phyloP scores from a whole-genome alignment of 2,329 filamentous ascomycete genomes.

The Aspergillus sp. region DNA sequence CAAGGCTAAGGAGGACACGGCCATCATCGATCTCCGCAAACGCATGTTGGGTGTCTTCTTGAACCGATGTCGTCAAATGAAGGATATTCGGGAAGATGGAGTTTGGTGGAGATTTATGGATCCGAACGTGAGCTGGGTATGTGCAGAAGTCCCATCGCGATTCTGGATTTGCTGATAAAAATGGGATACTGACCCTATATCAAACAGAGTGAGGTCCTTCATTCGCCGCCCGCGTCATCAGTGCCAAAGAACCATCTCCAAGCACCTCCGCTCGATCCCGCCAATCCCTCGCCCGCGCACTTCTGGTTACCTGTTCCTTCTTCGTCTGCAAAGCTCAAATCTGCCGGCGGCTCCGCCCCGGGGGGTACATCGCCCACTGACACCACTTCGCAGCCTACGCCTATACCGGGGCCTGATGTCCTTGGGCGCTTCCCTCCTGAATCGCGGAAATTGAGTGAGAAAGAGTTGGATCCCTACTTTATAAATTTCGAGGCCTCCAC shows the following conservation, averaged over 20 bases:
- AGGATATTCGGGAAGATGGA: slow-evolving; percentile 80
- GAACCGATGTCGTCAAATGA: slow-evolving; percentile 88
- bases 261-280: slow-evolving; percentile 87
- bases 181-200: slow-evolving; percentile 17
- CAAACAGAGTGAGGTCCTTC: slow-evolving; percentile 77
- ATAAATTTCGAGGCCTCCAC: slow-evolving; percentile 86
- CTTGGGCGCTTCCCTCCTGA: slow-evolving; percentile 78
- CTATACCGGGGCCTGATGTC: slow-evolving; percentile 54
- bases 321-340: slow-evolving; percentile 74
- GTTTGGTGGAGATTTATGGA: slow-evolving; percentile 98
- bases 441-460: slow-evolving; percentile 66
- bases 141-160: slow-evolving; percentile 14
- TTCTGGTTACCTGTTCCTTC: slow-evolving; percentile 80
- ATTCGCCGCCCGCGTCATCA: slow-evolving; percentile 80
- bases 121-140: slow-evolving; percentile 96
- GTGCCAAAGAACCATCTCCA: slow-evolving; percentile 92
- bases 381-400: slow-evolving; percentile 46
- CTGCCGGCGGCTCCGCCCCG: slow-evolving; percentile 22
- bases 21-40: slow-evolving; percentile 93
- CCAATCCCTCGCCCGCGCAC: slow-evolving; percentile 84
- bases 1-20: slow-evolving; percentile 92
- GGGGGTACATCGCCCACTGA: slow-evolving; percentile 39
- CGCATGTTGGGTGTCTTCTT: slow-evolving; percentile 94
- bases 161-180: neutral
- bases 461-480: slow-evolving; percentile 93